These are phyloP conservation scores for Balansia obtecta DNA, from an alignment of 2,329 filamentous ascomycete species.

Conservation along the genomic window DNA sequence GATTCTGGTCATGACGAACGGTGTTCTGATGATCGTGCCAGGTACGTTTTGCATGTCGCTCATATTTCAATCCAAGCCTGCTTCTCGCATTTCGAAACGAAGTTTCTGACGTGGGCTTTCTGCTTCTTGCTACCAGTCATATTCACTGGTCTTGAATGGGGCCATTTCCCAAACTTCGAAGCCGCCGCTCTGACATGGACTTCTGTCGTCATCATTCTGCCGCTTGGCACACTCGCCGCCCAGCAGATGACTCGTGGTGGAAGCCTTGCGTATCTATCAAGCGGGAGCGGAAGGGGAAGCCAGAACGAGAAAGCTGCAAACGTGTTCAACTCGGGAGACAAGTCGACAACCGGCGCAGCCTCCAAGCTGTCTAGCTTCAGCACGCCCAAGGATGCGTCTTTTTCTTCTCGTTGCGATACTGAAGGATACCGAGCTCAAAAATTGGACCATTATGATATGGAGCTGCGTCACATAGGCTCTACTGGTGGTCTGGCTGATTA, in stretches of 20 bases:
- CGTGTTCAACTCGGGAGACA: not conserved
- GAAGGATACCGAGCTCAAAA: constrained; percentile 1
- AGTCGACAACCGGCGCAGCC: constrained; percentile 7
- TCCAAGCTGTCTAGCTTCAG: not conserved
- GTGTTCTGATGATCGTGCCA: constrained; percentile 42
- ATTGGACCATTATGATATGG: constrained; percentile 18
- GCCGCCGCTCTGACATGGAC: constrained; percentile 36
- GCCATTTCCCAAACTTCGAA: constrained; percentile 31
- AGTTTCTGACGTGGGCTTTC: not conserved
- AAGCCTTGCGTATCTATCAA: constrained; percentile 10
- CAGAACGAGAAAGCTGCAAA: not conserved
- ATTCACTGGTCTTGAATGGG: constrained; percentile 36
- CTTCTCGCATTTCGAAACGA: not conserved
- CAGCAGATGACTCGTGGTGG: constrained; percentile 27
- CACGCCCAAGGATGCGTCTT: constrained; percentile 10
- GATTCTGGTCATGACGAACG: constrained; percentile 42
- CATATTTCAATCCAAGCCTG: not conserved
- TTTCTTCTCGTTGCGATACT: constrained; percentile 16
- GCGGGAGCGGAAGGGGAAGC: not conserved
- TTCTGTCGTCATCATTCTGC: constrained; percentile 37
- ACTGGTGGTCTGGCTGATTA: constrained; percentile 8
- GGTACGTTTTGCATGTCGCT: constrained; percentile 22
- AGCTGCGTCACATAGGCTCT: constrained; percentile 19
- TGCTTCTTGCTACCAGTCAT: constrained; percentile 25
- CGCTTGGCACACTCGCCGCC: constrained; percentile 38